phyloP scores from a whole-genome alignment of 371 early-diverging fungal species.

The Nematocida parisii region DNA sequence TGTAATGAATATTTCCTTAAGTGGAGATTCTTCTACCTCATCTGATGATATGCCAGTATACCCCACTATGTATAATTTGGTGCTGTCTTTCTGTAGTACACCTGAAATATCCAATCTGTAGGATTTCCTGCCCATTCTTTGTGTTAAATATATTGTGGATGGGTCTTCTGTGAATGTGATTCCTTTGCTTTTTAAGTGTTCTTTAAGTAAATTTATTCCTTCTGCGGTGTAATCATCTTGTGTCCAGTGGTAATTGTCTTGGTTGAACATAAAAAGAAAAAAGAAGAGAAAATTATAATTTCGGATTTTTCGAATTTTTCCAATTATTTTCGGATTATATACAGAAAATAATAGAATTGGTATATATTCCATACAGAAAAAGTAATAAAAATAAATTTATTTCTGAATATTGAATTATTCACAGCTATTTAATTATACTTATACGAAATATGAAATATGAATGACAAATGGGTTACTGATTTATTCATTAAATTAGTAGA shows the following conservation, averaged over 20 bases:
- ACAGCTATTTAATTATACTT: too few species aligned
- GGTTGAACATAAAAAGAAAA: conserved; percentile 44
- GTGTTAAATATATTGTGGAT: conserved; percentile 3
- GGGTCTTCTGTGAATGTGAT: background rate
- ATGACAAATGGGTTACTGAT: too few species aligned
- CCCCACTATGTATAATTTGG: background rate
- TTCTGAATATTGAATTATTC: too few species aligned
- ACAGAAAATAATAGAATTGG: too few species aligned
- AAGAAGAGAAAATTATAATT: background rate
- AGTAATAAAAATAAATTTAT: too few species aligned
- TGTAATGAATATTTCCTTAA: conserved; percentile 1
- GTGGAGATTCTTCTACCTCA: background rate
- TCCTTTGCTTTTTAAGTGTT: background rate
- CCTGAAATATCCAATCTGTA: conserved; percentile 13
- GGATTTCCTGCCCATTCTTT: conserved; percentile 37
- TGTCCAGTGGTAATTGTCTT: conserved; percentile 58
- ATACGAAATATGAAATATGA: too few species aligned
- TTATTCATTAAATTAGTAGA: too few species aligned
- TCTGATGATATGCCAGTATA: conserved; percentile 1
- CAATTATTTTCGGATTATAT: too few species aligned
- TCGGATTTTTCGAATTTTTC: background rate
- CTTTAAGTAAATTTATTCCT: conserved; percentile 5
- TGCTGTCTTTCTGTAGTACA: background rate
- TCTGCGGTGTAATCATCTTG: conserved; percentile 36
- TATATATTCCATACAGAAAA: too few species aligned